phyloP scores from a whole-genome alignment of 441 rosid species.

The Bocquillonia castaneifolia region DNA sequence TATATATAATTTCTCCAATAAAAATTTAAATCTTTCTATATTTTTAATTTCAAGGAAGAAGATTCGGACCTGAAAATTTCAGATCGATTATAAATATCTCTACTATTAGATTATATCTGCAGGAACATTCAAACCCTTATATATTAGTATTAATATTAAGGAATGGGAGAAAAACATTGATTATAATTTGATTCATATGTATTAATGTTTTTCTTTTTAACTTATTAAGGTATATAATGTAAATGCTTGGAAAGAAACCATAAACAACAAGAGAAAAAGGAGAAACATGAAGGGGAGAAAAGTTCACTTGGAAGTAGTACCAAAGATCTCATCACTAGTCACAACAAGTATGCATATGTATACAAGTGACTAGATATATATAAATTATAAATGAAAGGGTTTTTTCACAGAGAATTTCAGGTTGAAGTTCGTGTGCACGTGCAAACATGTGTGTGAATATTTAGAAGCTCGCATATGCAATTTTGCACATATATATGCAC shows the following conservation, averaged over 20 bases:
- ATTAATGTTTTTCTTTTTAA: too few relatives aligned
- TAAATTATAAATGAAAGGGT: conserved; percentile 14
- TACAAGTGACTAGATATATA: conserved; percentile 5
- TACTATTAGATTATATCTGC: too few relatives aligned
- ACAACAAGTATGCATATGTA: background rate
- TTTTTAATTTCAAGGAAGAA: too few relatives aligned
- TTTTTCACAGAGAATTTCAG: conserved; percentile 24
- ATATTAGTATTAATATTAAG: too few relatives aligned
- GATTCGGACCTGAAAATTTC: too few relatives aligned
- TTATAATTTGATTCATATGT: background rate
- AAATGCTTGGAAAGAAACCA: background rate
- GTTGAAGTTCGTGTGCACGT: conserved; percentile 76
- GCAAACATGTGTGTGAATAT: conserved; percentile 74
- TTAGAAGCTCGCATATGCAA: conserved; percentile 49
- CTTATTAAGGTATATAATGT: background rate
- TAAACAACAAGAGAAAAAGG: too few relatives aligned
- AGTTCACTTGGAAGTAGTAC: conserved; percentile 24
- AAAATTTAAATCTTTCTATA: too few relatives aligned
- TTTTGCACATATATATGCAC: conserved; percentile 35
- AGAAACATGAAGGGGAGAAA: background rate
- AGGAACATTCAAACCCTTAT: too few relatives aligned
- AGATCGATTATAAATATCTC: too few relatives aligned
- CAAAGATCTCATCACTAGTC: conserved; percentile 9
- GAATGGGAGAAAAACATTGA: too few relatives aligned
- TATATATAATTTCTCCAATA: too few relatives aligned